Evolutionary conservation across 1,284 basidiomycete species (phyloP).

Genomic region (Ceratobasidium sp.): DNA sequence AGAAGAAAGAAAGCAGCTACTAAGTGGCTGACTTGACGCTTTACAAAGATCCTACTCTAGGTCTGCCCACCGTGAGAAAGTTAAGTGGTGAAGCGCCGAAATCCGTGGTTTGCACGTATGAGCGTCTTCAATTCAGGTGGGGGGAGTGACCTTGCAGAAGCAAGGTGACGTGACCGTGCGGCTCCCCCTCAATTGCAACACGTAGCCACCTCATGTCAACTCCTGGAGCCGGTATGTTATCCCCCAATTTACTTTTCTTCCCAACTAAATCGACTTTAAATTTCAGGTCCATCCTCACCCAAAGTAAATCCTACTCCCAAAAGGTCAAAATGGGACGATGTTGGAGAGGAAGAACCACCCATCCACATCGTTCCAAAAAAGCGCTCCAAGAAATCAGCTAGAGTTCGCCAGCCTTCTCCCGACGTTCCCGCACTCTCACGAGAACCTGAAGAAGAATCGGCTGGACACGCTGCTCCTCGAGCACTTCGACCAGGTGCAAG

Average conservation of each 20-base stretch:
- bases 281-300: conserved; percentile 32
- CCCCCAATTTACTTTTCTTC: background rate
- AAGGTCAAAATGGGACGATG: conserved; percentile 77
- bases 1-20: too few species aligned
- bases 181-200: background rate
- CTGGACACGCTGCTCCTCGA: conserved; percentile 22
- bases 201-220: conserved; percentile 34
- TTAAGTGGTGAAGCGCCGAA: background rate
- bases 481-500: conserved; percentile 35
- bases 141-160: too few species aligned
- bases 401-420: conserved; percentile 41
- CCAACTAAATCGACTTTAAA: background rate
- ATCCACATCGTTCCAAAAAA: conserved; percentile 44
- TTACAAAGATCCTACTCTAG: too few species aligned
- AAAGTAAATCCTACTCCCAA: conserved; percentile 56
- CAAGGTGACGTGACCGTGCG: too few species aligned
- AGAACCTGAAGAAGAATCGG: conserved; percentile 32
- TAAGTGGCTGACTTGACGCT: too few species aligned
- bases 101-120: background rate
- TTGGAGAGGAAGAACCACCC: conserved; percentile 55
- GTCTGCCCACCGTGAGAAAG: background rate
- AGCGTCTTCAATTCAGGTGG: too few species aligned
- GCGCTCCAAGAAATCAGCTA: conserved; percentile 46
- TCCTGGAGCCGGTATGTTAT: conserved; percentile 32
- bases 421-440: conserved; percentile 40